Conservation (phyloP, 169 alveolate species). For the Eimeria tenella region DNA sequence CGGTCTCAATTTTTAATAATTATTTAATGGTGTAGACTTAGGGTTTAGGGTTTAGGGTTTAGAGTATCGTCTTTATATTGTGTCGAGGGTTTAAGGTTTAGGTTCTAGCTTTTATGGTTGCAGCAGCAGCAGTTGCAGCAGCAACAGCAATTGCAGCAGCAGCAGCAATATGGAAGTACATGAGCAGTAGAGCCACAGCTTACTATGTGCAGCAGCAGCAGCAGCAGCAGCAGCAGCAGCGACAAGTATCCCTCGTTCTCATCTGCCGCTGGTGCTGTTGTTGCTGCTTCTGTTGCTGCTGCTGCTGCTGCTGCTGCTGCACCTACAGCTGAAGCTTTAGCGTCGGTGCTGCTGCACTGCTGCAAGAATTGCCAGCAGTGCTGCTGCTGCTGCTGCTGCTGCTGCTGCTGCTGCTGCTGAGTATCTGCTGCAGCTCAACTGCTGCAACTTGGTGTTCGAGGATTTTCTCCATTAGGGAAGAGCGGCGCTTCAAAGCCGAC, state of each 20-base stretch:
- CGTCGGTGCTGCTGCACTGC: neutral
- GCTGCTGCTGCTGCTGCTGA: neutral
- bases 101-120: too few species aligned
- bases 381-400: slow-evolving; percentile 9
- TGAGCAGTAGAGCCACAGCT: too few species aligned
- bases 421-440: neutral
- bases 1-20: too few species aligned
- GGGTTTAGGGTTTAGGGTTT: too few species aligned
- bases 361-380: neutral
- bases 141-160: slow-evolving; percentile 11
- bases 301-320: neutral
- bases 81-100: too few species aligned
- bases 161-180: too few species aligned
- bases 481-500: neutral
- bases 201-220: neutral
- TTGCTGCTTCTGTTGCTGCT: slow-evolving; percentile 10
- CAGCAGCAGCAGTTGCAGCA: neutral
- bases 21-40: too few species aligned
- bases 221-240: neutral
- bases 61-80: too few species aligned
- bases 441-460: slow-evolving; percentile 5
- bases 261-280: slow-evolving; percentile 1
- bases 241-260: neutral
- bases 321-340: neutral
- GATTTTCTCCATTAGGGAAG: neutral